Conservation (phyloP, 208 protist genomes). For the Naegleria fowleri region DNA sequence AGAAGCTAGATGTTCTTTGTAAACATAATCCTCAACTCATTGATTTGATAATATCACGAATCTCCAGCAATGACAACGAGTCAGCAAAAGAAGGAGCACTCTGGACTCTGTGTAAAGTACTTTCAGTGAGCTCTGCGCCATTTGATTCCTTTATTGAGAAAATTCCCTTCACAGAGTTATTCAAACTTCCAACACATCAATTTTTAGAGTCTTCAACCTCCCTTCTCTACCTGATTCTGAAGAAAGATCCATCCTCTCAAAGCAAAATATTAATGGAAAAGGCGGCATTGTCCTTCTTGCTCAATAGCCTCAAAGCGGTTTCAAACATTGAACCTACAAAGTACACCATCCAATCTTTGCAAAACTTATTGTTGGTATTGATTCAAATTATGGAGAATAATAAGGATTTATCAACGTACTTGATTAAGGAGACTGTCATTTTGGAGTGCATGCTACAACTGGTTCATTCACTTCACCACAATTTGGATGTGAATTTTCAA, state of each 20-base stretch:
- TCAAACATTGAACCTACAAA: background rate
- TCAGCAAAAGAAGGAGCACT: background rate
- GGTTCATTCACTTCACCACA: background rate
- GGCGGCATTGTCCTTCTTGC: background rate
- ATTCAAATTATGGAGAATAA: background rate
- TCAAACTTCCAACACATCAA: background rate
- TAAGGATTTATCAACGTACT: background rate
- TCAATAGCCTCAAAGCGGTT: background rate
- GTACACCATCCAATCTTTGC: background rate
- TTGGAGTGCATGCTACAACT: background rate
- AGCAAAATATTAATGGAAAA: background rate
- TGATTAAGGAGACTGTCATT: background rate
- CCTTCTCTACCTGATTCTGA: background rate
- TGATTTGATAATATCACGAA: background rate
- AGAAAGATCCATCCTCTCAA: background rate
- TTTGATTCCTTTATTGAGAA: background rate
- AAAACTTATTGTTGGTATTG: background rate
- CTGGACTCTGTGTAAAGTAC: background rate
- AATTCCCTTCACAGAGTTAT: background rate
- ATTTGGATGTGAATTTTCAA: background rate
- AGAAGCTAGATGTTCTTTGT: background rate
- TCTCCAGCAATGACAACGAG: background rate
- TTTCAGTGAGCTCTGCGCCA: background rate
- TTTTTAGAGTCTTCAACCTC: background rate
- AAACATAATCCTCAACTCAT: background rate